These are phyloP conservation scores for Aspergillus ochraceoroseus DNA, from an alignment of 2,329 filamentous ascomycete genomes.

Conservation along the genomic window DNA sequence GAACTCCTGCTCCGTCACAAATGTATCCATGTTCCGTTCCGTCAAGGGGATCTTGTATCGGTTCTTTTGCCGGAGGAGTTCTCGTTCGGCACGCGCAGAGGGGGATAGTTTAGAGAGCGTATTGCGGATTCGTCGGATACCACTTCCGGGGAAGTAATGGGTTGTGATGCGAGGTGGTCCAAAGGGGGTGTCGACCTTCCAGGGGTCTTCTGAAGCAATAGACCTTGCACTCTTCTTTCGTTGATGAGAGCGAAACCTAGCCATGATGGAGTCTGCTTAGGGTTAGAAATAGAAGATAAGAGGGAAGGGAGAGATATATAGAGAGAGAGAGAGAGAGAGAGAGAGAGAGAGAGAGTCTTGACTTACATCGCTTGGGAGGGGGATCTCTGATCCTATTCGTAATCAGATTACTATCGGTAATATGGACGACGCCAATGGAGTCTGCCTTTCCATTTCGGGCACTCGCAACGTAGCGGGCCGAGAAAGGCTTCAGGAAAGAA, in stretches of 20 bases:
- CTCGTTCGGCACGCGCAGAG: slow-evolving; percentile 32
- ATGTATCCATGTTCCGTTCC: slow-evolving; percentile 35
- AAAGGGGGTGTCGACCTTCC: slow-evolving; percentile 32
- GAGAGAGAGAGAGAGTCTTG: neutral
- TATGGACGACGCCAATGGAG: neutral
- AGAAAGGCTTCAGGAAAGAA: slow-evolving; percentile 13
- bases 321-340: neutral
- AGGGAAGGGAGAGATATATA: neutral
- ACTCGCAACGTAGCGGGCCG: slow-evolving; percentile 5
- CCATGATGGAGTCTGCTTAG: slow-evolving; percentile 8
- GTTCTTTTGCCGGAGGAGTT: slow-evolving; percentile 36
- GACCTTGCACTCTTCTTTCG: slow-evolving; percentile 26
- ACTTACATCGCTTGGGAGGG: slow-evolving; percentile 7
- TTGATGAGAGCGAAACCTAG: slow-evolving; percentile 19
- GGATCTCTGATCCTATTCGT: slow-evolving; percentile 1
- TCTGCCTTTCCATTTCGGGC: slow-evolving; percentile 2
- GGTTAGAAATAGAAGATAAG: slow-evolving; percentile 12
- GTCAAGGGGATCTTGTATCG: slow-evolving; percentile 35
- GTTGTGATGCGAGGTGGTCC: slow-evolving; percentile 30
- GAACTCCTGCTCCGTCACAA: slow-evolving; percentile 33
- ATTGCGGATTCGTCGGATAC: slow-evolving; percentile 35
- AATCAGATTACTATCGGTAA: slow-evolving; percentile 1
- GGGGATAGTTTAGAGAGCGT: slow-evolving; percentile 34
- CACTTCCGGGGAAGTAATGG: slow-evolving; percentile 25
- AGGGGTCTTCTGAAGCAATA: slow-evolving; percentile 27